A percentile compares a stretch with the other conserved stretches of the same genome.
phyloP scores from a whole-genome alignment of 176 grass and related monocot genomes.

The Thalia dealbata region DNA sequence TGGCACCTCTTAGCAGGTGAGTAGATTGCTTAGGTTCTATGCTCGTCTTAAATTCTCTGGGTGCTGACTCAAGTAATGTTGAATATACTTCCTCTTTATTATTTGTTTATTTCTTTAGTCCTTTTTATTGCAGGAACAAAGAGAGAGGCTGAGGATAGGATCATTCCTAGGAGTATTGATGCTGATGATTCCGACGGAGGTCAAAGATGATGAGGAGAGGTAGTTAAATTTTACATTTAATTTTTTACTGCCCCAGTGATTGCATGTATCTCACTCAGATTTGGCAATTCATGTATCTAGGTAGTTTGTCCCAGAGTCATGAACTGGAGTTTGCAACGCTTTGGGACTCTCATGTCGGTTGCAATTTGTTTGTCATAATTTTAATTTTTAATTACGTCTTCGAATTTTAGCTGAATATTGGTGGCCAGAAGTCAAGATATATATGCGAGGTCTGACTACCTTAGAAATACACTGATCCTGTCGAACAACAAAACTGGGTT shows the following conservation, averaged over 20 bases:
- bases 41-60: neutral
- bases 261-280: neutral
- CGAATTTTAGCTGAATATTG: too few species aligned
- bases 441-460: too few species aligned
- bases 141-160: slow-evolving; percentile 74
- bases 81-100: neutral
- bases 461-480: too few species aligned
- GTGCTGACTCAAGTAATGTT: neutral
- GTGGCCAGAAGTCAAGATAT: too few species aligned
- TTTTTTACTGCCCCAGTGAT: neutral
- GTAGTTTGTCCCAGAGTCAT: neutral
- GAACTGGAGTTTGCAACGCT: neutral
- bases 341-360: neutral
- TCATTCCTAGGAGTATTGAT: slow-evolving; percentile 77
- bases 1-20: slow-evolving; percentile 68
- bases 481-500: too few species aligned
- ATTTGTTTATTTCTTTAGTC: neutral
- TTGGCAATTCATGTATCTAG: neutral
- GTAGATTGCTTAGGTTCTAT: neutral
- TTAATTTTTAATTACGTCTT: too few species aligned
- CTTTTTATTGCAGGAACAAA: slow-evolving; percentile 40
- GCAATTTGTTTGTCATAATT: neutral
- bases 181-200: slow-evolving; percentile 78
- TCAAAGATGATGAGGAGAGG: slow-evolving; percentile 68
- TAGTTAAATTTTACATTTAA: slow-evolving; percentile 6